phyloP scores from a whole-genome alignment of 2,329 filamentous ascomycete species.

The Colletotrichum aenigma region DNA sequence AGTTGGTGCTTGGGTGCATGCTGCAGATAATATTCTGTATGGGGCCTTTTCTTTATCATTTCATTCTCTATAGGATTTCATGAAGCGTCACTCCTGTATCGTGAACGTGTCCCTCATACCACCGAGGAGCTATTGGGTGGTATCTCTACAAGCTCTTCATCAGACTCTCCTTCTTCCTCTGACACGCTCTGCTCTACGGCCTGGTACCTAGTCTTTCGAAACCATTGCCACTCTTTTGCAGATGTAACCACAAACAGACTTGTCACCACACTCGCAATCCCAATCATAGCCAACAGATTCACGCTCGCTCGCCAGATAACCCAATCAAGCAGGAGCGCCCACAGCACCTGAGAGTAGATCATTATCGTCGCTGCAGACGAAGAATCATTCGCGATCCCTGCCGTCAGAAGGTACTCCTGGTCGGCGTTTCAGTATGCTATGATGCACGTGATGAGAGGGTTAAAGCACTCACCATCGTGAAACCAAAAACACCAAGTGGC shows the following conservation, averaged over 20 bases:
- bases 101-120: not conserved
- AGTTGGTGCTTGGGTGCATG: not conserved
- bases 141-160: not conserved
- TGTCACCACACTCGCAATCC: not conserved
- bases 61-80: not conserved
- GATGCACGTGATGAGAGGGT: not conserved
- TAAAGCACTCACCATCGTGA: not conserved
- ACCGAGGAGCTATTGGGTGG: not conserved
- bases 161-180: not conserved
- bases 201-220: not conserved
- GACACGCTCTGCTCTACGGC: not conserved
- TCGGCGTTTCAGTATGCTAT: not conserved
- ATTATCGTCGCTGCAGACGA: not conserved
- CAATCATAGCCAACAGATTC: not conserved
- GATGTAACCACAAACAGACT: not conserved
- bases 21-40: fast-evolving
- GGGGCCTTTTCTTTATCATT: not conserved
- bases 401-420: slow-evolving; percentile 4
- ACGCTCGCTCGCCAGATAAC: not conserved
- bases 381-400: not conserved
- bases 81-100: not conserved
- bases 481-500: slow-evolving; percentile 6
- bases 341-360: slow-evolving; percentile 9
- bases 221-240: slow-evolving; percentile 1
- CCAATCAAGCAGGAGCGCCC: slow-evolving; percentile 2